Evolutionary conservation across 2,329 filamentous ascomycete species (phyloP).

Genomic region (Pseudocercospora vitis): DNA sequence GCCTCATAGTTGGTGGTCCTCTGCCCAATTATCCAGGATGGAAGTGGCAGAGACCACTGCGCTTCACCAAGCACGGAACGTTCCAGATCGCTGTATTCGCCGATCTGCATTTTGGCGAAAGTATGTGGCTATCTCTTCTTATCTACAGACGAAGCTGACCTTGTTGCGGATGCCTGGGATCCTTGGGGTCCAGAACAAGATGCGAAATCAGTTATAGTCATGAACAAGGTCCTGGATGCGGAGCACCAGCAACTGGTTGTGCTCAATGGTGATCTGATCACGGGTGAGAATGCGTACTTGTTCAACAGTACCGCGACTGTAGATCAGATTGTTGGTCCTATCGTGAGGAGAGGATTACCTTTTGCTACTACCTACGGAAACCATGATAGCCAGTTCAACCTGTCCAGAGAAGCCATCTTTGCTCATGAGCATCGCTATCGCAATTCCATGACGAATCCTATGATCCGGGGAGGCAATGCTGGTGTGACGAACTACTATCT

Average conservation of each 20-base stretch:
- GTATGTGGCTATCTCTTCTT: constrained; percentile 29
- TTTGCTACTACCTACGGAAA: constrained; percentile 73
- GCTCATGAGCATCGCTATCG: constrained; percentile 42
- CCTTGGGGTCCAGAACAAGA: constrained; percentile 53
- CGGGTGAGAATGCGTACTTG: constrained; percentile 61
- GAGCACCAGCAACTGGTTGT: constrained; percentile 64
- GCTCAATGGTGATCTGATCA: constrained; percentile 70
- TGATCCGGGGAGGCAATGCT: constrained; percentile 41
- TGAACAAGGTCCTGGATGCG: constrained; percentile 57
- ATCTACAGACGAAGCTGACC: constrained; percentile 38
- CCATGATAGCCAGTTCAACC: constrained; percentile 63
- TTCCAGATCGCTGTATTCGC: constrained; percentile 62
- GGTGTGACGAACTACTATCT: constrained; percentile 58
- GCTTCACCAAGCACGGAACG: constrained; percentile 37
- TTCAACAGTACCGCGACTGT: constrained; percentile 60
- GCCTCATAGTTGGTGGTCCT: neutral
- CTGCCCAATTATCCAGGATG: neutral
- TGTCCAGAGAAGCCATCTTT: constrained; percentile 51
- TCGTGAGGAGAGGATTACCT: constrained; percentile 55
- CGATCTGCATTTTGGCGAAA: constrained; percentile 70
- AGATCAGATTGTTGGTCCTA: constrained; percentile 59
- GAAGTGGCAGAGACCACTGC: constrained; percentile 18
- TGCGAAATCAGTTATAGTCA: constrained; percentile 56
- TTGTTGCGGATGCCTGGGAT: constrained; percentile 31
- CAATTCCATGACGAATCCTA: constrained; percentile 45